phyloP scores from a whole-genome alignment of 768 basidiomycete species.

The Mycena galopus region DNA sequence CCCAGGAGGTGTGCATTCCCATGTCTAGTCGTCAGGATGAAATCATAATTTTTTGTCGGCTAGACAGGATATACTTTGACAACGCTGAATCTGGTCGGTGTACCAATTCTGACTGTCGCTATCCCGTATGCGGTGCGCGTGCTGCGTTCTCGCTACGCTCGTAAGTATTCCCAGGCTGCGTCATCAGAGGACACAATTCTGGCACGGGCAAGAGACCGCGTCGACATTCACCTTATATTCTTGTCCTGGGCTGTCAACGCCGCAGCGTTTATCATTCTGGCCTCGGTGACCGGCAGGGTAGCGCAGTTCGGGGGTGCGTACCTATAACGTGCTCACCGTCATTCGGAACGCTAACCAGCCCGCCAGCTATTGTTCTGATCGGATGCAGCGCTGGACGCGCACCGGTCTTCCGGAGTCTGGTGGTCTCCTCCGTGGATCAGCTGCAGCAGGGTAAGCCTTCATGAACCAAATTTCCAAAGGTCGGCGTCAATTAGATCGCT shows the following conservation, averaged over 20 bases:
- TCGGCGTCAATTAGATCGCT: too few relatives aligned
- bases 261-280: slow-evolving; percentile 12
- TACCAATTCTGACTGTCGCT: slow-evolving; percentile 1
- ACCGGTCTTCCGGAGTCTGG: slow-evolving; percentile 26
- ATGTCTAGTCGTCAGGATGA: not conserved
- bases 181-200: not conserved
- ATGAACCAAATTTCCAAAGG: not conserved
- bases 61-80: slow-evolving; percentile 24
- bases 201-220: not conserved
- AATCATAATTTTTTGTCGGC: too few relatives aligned
- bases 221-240: slow-evolving; percentile 23
- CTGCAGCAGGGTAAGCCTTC: slow-evolving; percentile 8
- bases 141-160: slow-evolving; percentile 4
- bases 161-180: not conserved
- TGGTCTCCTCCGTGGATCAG: slow-evolving; percentile 18
- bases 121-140: slow-evolving; percentile 2
- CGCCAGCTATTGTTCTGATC: slow-evolving; percentile 17
- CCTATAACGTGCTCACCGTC: too few relatives aligned
- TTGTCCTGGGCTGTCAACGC: slow-evolving; percentile 16
- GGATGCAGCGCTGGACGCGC: slow-evolving; percentile 26
- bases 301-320: slow-evolving; percentile 19
- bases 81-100: slow-evolving; percentile 16
- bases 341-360: not conserved
- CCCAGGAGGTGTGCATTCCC: slow-evolving; percentile 15
- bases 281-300: slow-evolving; percentile 2